These are phyloP conservation scores for Fallopia convolvulus DNA, from an alignment of 148 eudicot genomes.

Conservation along the genomic window DNA sequence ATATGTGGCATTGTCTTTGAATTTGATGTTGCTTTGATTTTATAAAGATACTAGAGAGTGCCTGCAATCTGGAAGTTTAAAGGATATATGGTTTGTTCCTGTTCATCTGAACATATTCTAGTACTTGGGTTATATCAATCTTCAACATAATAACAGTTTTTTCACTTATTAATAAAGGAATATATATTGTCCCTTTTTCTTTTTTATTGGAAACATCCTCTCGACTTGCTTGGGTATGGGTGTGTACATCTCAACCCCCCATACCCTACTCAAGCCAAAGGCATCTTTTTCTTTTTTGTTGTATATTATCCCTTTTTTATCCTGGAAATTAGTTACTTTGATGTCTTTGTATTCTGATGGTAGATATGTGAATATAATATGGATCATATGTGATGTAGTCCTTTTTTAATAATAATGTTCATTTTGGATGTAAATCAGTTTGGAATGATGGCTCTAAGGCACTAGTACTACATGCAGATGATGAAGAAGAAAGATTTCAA, in stretches of 20 bases:
- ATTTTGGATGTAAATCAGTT: conserved; percentile 22
- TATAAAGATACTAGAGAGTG: not conserved
- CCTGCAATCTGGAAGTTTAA: not conserved
- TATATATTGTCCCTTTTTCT: not conserved
- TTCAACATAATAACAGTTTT: not conserved
- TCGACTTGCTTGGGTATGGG: too few species aligned
- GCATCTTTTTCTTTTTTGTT: too few species aligned
- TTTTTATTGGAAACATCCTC: too few species aligned
- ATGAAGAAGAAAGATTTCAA: conserved; percentile 92
- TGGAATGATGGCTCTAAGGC: conserved; percentile 55
- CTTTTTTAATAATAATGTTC: not conserved
- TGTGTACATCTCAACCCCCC: too few species aligned
- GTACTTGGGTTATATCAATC: not conserved
- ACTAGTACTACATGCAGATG: conserved; percentile 58
- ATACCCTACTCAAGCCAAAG: too few species aligned
- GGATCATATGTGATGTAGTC: not conserved
- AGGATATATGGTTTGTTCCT: not conserved
- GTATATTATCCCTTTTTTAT: not conserved
- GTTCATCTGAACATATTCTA: not conserved
- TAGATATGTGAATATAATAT: not conserved
- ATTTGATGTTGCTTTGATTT: not conserved
- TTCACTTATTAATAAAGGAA: not conserved
- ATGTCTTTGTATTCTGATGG: not conserved
- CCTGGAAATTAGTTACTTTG: not conserved
- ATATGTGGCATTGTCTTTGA: not conserved